A percentile compares a stretch with the other conserved stretches of the same genome.
phyloP scores from a whole-genome alignment of 2,329 filamentous ascomycete genomes.

The Fusarium papillatum region DNA sequence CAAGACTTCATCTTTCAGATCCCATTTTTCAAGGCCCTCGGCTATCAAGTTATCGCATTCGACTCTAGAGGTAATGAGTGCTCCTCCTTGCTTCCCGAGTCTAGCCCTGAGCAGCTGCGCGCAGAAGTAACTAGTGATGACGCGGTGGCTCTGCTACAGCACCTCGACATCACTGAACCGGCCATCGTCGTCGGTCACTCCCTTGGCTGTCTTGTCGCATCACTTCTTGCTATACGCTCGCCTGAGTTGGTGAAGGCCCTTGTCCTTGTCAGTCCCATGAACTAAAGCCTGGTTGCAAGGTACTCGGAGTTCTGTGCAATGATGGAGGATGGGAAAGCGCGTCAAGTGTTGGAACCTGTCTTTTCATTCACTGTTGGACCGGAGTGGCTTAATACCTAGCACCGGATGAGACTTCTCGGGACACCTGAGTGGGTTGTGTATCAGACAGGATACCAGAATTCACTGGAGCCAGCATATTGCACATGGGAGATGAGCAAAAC shows the following conservation, averaged over 20 bases:
- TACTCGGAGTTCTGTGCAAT: neutral
- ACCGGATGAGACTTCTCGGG: neutral
- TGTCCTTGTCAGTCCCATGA: neutral
- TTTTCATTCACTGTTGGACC: neutral
- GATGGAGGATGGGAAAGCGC: neutral
- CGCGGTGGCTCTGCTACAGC: neutral
- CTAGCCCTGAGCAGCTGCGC: neutral
- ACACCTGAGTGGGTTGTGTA: neutral
- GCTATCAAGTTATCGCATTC: neutral
- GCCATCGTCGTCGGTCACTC: neutral
- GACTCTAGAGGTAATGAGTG: neutral
- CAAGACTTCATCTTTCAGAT: neutral
- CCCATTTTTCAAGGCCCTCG: neutral
- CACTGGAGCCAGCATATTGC: neutral
- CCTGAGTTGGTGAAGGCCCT: neutral
- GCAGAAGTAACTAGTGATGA: neutral
- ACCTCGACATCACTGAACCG: neutral
- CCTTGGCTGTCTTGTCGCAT: neutral
- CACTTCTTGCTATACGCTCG: neutral
- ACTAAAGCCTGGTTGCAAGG: neutral
- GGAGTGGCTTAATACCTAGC: neutral
- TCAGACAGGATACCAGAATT: neutral
- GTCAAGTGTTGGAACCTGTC: neutral
- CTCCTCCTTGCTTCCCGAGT: neutral
- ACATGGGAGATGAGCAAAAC: neutral